phyloP scores from a whole-genome alignment of 495 filamentous ascomycete genomes.

The Patellaria atrata region DNA sequence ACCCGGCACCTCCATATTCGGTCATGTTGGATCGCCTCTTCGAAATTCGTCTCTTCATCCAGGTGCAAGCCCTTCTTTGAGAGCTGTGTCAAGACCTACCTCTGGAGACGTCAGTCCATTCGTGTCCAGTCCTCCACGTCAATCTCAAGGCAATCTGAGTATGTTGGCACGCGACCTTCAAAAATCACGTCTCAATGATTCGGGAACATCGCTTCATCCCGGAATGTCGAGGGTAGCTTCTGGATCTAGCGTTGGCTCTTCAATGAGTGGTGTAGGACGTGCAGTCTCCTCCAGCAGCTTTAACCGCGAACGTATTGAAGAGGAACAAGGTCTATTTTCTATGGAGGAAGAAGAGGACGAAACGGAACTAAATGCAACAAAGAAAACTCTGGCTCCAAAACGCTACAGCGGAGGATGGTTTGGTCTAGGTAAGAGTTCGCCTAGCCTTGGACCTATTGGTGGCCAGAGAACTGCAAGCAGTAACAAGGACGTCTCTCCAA shows the following conservation, averaged over 20 bases:
- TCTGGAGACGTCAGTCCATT: constrained; percentile 49
- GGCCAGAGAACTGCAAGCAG: constrained; percentile 7
- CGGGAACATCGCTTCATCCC: constrained; percentile 11
- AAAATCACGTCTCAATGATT: constrained; percentile 28
- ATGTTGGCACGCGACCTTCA: constrained; percentile 34
- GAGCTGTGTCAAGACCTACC: constrained; percentile 35
- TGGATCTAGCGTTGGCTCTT: constrained; percentile 13
- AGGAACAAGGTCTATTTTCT: constrained; percentile 28
- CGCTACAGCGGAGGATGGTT: too few relatives aligned
- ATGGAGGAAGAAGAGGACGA: constrained; percentile 26
- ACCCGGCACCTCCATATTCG: constrained; percentile 43
- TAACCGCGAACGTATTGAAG: constrained; percentile 23
- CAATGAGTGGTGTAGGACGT: constrained; percentile 19
- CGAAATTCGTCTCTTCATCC: constrained; percentile 59
- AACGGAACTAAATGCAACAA: too few relatives aligned
- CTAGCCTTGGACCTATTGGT: constrained; percentile 16
- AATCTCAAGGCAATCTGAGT: constrained; percentile 28
- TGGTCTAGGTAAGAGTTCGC: constrained; percentile 14
- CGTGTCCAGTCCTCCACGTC: constrained; percentile 51
- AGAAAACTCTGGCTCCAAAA: too few relatives aligned
- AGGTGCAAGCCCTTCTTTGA: constrained; percentile 52
- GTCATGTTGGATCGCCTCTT: constrained; percentile 85
- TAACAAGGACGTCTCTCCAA: too few relatives aligned
- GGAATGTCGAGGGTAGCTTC: constrained; percentile 13
- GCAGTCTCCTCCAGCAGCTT: constrained; percentile 24